phyloP scores from a whole-genome alignment of 805 yeast species.

The Metschnikowia drakensbergensis region DNA sequence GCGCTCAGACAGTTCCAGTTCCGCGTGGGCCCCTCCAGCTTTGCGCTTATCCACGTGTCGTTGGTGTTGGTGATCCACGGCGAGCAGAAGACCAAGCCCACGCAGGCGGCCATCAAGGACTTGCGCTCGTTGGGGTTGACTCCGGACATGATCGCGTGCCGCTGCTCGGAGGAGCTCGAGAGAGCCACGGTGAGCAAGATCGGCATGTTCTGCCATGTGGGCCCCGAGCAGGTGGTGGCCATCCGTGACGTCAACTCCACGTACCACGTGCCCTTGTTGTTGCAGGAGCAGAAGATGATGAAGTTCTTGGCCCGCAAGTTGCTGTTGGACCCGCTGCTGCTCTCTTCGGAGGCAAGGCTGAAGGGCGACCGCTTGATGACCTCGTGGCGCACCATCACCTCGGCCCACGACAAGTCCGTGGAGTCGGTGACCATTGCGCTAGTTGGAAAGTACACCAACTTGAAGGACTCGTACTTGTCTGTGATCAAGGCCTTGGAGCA shows the following conservation, averaged over 20 bases:
- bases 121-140: conserved; percentile 90
- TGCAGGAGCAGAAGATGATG: conserved; percentile 82
- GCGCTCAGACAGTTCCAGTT: conserved; percentile 98
- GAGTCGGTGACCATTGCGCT: conserved; percentile 91
- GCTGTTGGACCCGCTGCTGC: conserved; percentile 45
- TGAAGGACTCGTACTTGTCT: conserved; percentile 91
- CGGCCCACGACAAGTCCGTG: conserved; percentile 73
- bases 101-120: conserved; percentile 98
- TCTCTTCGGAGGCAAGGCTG: conserved; percentile 46
- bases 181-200: conserved; percentile 87
- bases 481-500: conserved; percentile 96
- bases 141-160: conserved; percentile 97
- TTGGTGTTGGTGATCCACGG: conserved; percentile 97
- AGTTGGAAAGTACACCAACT: conserved; percentile 95
- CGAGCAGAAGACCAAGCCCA: conserved; percentile 98
- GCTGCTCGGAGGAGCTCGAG: conserved; percentile 84
- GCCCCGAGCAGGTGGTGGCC: conserved; percentile 95
- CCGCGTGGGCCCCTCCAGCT: conserved; percentile 90
- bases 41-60: conserved; percentile 94
- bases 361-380: conserved; percentile 66
- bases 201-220: conserved; percentile 98
- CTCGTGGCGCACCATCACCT: conserved; percentile 79
- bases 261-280: conserved; percentile 91
- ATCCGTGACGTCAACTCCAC: conserved; percentile 96
- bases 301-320: conserved; percentile 68